phyloP scores from a whole-genome alignment of 306 rosid species.

The Arachis stenosperma region DNA sequence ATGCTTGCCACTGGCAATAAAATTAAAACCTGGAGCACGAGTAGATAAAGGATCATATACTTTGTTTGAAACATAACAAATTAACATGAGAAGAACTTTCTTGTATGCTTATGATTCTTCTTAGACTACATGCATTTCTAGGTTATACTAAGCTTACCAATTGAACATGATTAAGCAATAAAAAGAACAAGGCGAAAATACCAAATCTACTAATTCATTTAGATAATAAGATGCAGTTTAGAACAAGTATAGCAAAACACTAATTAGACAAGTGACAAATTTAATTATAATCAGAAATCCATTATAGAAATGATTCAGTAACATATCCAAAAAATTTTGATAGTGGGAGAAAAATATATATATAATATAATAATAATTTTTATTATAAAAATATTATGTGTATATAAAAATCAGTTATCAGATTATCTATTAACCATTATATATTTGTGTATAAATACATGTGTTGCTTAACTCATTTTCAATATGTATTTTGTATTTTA shows the following conservation, averaged over 20 bases:
- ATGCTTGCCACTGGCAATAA: slow-evolving; percentile 78
- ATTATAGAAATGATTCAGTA: neutral
- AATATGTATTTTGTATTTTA: no score
- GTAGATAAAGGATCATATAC: neutral
- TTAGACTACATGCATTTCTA: slow-evolving; percentile 24
- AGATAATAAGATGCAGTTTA: neutral
- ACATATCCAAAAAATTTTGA: no score
- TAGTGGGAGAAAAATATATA: no score
- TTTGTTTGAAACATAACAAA: slow-evolving; percentile 2
- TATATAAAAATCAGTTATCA: no score
- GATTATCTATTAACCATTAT: no score
- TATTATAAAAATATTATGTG: no score
- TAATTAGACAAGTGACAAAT: slow-evolving; percentile 21
- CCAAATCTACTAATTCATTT: slow-evolving; percentile 15
- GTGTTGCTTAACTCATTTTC: no score
- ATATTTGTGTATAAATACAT: no score
- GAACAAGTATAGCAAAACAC: neutral
- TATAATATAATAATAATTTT: no score
- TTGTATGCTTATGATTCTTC: slow-evolving; percentile 16
- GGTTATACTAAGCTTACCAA: slow-evolving; percentile 24
- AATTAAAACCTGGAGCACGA: slow-evolving; percentile 73
- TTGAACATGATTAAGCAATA: neutral
- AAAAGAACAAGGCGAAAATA: neutral
- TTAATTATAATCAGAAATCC: slow-evolving; percentile 1
- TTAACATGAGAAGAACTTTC: neutral